A percentile compares a stretch with the other conserved stretches of the same genome.
phyloP scores from a whole-genome alignment of 2,329 filamentous ascomycete species.

The Monilinia aucupariae region DNA sequence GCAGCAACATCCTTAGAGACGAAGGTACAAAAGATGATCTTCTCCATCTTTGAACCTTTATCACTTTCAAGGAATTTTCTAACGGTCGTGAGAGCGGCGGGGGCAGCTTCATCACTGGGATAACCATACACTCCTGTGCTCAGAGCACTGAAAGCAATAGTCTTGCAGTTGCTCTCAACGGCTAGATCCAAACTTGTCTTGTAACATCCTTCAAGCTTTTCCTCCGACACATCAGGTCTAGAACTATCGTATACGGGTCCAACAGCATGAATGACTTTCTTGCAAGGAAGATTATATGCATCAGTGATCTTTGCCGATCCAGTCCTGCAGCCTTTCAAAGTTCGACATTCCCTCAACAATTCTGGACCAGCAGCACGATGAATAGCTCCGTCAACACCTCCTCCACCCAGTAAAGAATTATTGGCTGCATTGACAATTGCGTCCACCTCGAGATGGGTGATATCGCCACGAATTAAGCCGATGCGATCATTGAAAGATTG shows the following conservation, averaged over 20 bases:
- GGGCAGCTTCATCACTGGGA: conserved; percentile 66
- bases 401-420: conserved; percentile 68
- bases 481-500: conserved; percentile 63
- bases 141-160: conserved; percentile 75
- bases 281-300: conserved; percentile 69
- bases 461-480: conserved; percentile 67
- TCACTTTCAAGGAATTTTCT: conserved; percentile 49
- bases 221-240: conserved; percentile 40
- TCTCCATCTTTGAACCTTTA: conserved; percentile 51
- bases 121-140: conserved; percentile 92
- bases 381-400: conserved; percentile 87
- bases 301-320: conserved; percentile 78
- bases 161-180: conserved; percentile 57
- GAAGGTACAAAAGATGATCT: conserved; percentile 82
- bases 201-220: conserved; percentile 61
- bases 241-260: conserved; percentile 66
- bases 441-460: conserved; percentile 71
- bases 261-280: conserved; percentile 82
- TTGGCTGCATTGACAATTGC: conserved; percentile 95
- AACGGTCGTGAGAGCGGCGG: conserved; percentile 59
- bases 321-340: conserved; percentile 65
- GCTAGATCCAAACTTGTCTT: conserved; percentile 66
- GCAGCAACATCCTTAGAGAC: conserved; percentile 68
- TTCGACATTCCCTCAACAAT: conserved; percentile 66
- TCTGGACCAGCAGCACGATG: conserved; percentile 71